Conservation (phyloP, 805 yeast genomes). For the Candida nanaspora region DNA sequence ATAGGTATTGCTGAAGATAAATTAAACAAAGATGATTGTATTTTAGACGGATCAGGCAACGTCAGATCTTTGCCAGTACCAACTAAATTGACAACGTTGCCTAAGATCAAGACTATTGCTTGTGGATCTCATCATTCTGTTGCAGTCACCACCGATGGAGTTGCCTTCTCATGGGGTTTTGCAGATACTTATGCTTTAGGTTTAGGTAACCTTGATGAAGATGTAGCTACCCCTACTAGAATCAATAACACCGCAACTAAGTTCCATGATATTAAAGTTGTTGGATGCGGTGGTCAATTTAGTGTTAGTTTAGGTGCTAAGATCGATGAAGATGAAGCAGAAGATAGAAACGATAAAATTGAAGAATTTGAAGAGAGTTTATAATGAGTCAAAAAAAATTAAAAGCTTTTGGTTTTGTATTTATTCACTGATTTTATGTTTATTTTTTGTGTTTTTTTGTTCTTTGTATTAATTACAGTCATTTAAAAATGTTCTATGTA, state of each 20-base stretch:
- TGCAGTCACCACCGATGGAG: constrained; percentile 78
- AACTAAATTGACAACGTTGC: constrained; percentile 53
- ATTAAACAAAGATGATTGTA: constrained; percentile 63
- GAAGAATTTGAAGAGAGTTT: constrained; percentile 39
- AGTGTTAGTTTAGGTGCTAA: constrained; percentile 80
- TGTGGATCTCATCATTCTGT: constrained; percentile 91
- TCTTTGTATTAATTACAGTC: constrained; percentile 1
- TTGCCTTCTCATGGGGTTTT: constrained; percentile 94
- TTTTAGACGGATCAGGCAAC: constrained; percentile 70
- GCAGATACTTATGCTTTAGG: constrained; percentile 97
- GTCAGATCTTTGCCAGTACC: constrained; percentile 85
- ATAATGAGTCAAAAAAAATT: neutral
- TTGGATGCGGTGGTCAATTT: constrained; percentile 97
- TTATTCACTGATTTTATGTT: neutral
- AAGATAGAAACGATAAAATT: constrained; percentile 42
- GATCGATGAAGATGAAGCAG: constrained; percentile 43
- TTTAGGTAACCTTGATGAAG: constrained; percentile 77
- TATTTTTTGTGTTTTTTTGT: neutral
- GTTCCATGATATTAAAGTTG: constrained; percentile 56
- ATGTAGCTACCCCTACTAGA: constrained; percentile 81
- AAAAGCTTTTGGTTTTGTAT: neutral
- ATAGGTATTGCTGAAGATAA: constrained; percentile 66
- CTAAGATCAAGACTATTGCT: constrained; percentile 53
- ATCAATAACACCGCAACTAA: constrained; percentile 92
- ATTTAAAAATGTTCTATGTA: too few species aligned